A percentile compares a stretch with the other conserved stretches of the same genome.
Evolutionary conservation across 2,329 filamentous ascomycete species (phyloP).

Genomic region (Dryadomyces quercivorus): DNA sequence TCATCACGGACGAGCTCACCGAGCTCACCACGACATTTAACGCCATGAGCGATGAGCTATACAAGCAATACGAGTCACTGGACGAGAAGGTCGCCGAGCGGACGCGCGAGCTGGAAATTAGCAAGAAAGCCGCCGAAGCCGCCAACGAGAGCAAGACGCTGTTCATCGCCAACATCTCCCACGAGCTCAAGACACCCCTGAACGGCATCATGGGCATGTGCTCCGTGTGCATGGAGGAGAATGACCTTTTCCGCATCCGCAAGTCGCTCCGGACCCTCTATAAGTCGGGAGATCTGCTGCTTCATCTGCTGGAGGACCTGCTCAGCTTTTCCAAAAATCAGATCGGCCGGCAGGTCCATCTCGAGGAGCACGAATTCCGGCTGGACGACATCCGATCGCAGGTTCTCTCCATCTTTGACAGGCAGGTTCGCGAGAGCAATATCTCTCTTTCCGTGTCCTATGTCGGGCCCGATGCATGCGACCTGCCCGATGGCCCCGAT

Average conservation of each 20-base stretch:
- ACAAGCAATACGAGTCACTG: slow-evolving; percentile 72
- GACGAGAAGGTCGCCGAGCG: slow-evolving; percentile 76
- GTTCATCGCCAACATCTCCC: slow-evolving; percentile 89
- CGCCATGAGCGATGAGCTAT: slow-evolving; percentile 82
- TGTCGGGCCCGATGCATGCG: slow-evolving; percentile 32
- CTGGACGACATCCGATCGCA: slow-evolving; percentile 76
- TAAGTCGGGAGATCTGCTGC: slow-evolving; percentile 71
- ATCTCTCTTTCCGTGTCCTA: slow-evolving; percentile 66
- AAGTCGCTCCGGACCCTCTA: slow-evolving; percentile 80
- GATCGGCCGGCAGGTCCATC: slow-evolving; percentile 68
- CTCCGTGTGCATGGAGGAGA: slow-evolving; percentile 84
- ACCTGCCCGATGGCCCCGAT: background rate
- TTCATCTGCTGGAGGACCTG: slow-evolving; percentile 80
- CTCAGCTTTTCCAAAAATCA: slow-evolving; percentile 93
- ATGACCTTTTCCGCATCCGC: slow-evolving; percentile 65
- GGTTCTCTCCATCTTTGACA: slow-evolving; percentile 75
- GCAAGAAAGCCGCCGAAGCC: slow-evolving; percentile 85
- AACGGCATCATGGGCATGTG: slow-evolving; percentile 95
- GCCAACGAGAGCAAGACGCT: slow-evolving; percentile 95
- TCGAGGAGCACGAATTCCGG: slow-evolving; percentile 78
- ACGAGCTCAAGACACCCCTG: slow-evolving; percentile 81
- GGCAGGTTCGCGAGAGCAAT: slow-evolving; percentile 68
- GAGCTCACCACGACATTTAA: slow-evolving; percentile 81
- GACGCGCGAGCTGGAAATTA: slow-evolving; percentile 74
- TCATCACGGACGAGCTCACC: slow-evolving; percentile 72